Conservation (phyloP, 768 basidiomycete genomes). For the Auricularia heimuer region DNA sequence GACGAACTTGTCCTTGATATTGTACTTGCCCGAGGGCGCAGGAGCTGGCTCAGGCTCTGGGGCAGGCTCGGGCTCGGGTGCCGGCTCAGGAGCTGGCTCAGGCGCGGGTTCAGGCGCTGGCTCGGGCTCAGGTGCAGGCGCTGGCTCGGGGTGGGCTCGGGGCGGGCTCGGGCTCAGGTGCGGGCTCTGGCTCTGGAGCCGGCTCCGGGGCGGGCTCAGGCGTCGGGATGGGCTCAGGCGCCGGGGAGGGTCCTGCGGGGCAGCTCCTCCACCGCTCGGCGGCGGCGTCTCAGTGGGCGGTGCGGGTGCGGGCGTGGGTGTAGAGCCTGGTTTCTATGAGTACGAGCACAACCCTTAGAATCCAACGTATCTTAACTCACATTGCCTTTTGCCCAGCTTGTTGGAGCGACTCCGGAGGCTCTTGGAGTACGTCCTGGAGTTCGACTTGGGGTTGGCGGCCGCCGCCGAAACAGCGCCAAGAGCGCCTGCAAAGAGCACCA, state of each 20-base stretch:
- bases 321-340: background rate
- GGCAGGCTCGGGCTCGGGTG: no score
- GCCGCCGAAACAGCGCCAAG: background rate
- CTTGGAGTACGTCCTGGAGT: background rate
- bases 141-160: background rate
- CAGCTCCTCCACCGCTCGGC: background rate
- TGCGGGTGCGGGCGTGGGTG: background rate
- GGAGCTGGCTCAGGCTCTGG: background rate
- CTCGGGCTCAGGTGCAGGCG: background rate
- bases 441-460: background rate
- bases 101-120: background rate
- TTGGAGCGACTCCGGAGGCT: background rate
- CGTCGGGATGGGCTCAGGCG: no score
- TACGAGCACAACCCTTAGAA: background rate
- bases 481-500: background rate
- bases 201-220: no score
- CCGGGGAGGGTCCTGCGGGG: no score
- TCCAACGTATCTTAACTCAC: background rate
- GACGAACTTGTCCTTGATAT: constrained; percentile 17
- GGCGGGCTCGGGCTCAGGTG: no score
- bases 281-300: background rate
- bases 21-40: constrained; percentile 2
- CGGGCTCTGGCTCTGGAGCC: no score
- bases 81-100: background rate
- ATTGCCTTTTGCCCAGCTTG: background rate